phyloP scores from a whole-genome alignment of 371 early-diverging fungal genomes.

The Mortierella sp. region DNA sequence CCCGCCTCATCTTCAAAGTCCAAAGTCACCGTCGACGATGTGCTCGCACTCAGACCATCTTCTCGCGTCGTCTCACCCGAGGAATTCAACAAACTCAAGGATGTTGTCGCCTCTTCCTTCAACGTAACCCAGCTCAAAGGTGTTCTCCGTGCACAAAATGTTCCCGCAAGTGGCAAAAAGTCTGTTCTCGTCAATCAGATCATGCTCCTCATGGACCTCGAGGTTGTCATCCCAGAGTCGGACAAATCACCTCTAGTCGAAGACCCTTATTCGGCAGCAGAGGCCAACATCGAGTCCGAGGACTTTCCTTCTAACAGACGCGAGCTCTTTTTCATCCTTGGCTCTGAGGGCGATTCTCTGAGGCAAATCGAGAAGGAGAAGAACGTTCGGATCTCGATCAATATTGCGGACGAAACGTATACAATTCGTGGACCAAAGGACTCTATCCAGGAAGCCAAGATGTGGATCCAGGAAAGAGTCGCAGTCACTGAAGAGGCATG shows the following conservation, averaged over 20 bases:
- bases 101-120: conserved; percentile 29
- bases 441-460: conserved; percentile 36
- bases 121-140: conserved; percentile 37
- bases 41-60: conserved; percentile 41
- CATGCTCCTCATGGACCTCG: conserved; percentile 47
- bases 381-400: conserved; percentile 39
- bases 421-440: conserved; percentile 32
- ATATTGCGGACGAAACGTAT: conserved; percentile 47
- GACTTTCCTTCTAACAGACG: conserved; percentile 32
- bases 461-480: conserved; percentile 30
- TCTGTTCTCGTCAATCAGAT: conserved; percentile 36
- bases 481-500: conserved; percentile 49
- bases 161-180: conserved; percentile 34
- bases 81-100: conserved; percentile 45
- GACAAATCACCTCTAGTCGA: conserved; percentile 21
- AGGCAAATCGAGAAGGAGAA: conserved; percentile 39
- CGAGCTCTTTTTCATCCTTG: conserved; percentile 48
- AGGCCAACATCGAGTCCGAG: conserved; percentile 15
- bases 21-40: conserved; percentile 35
- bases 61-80: conserved; percentile 16
- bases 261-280: conserved; percentile 21
- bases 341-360: conserved; percentile 31
- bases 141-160: conserved; percentile 25
- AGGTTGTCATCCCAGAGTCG: conserved; percentile 14
- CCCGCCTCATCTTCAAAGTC: conserved; percentile 10